Evolutionary conservation across 164 flowering plant species (phyloP).

Genomic region (Umbilicus rupestris): DNA sequence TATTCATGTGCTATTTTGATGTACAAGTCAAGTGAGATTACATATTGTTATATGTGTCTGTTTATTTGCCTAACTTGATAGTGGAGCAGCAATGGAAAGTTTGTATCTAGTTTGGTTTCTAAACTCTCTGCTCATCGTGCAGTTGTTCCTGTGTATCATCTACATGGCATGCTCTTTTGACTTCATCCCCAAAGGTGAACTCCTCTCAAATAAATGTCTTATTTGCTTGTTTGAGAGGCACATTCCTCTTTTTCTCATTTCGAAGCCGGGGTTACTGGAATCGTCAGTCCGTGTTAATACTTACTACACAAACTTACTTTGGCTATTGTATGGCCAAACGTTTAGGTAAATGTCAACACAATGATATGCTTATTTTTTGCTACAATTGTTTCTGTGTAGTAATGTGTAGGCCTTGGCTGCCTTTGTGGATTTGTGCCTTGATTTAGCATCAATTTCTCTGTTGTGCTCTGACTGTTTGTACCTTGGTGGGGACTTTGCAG

Average conservation of each 20-base stretch:
- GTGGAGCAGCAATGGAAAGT: not conserved
- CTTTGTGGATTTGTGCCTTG: too few relatives aligned
- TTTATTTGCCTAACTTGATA: not conserved
- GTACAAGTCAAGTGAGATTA: not conserved
- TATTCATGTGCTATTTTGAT: not conserved
- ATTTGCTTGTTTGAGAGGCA: not conserved
- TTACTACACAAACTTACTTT: not conserved
- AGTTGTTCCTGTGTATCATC: constrained; percentile 1
- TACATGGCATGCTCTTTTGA: constrained; percentile 1
- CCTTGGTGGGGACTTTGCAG: not conserved
- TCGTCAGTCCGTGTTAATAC: not conserved
- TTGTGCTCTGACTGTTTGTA: constrained; percentile 2
- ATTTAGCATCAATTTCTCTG: not conserved
- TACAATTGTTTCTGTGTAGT: too few relatives aligned
- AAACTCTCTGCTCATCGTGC: not conserved
- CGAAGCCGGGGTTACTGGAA: not conserved
- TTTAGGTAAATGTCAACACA: too few relatives aligned
- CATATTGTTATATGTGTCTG: not conserved
- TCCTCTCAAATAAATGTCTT: not conserved
- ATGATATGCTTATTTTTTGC: not conserved
- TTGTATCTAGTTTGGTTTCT: not conserved
- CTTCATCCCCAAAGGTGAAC: constrained; percentile 6
- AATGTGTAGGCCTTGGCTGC: too few relatives aligned
- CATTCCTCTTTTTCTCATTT: not conserved
- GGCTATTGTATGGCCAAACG: not conserved